A percentile compares a stretch with the other conserved stretches of the same genome.
phyloP scores from a whole-genome alignment of 2,329 filamentous ascomycete genomes.

The Claviceps digitariae region DNA sequence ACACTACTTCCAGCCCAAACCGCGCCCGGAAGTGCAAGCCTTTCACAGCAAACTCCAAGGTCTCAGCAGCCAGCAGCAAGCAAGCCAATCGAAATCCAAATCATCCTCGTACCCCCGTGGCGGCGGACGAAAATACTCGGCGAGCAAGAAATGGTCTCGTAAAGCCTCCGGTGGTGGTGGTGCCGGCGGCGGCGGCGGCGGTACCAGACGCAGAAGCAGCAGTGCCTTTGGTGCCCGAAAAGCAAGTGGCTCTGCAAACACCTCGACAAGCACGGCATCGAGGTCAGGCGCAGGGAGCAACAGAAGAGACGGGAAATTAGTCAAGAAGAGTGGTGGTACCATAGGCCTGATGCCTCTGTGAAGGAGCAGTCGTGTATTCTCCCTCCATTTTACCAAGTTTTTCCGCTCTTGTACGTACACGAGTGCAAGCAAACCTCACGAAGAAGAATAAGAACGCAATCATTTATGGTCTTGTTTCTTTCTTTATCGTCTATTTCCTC shows the following conservation, averaged over 20 bases:
- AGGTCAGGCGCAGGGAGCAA: slow-evolving; percentile 10
- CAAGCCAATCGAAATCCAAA: slow-evolving; percentile 13
- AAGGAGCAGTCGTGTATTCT: not conserved
- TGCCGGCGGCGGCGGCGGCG: slow-evolving; percentile 9
- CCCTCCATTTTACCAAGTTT: not conserved
- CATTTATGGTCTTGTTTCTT: not conserved
- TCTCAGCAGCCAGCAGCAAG: slow-evolving; percentile 12
- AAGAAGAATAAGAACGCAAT: no score
- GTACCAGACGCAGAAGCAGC: slow-evolving; percentile 17
- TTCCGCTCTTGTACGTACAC: not conserved
- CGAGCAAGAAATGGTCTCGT: slow-evolving; percentile 16
- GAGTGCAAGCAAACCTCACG: no score
- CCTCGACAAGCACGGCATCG: slow-evolving; percentile 7
- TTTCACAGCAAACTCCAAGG: slow-evolving; percentile 20
- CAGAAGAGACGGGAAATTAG: slow-evolving; percentile 17
- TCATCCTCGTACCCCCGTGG: slow-evolving; percentile 14
- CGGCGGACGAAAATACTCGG: slow-evolving; percentile 15
- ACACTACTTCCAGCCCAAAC: slow-evolving; percentile 29
- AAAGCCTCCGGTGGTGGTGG: slow-evolving; percentile 11
- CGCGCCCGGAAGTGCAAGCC: slow-evolving; percentile 19
- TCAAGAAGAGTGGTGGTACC: slow-evolving; percentile 20
- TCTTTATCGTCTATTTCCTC: no score
- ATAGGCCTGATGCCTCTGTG: slow-evolving; percentile 27
- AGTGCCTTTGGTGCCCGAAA: slow-evolving; percentile 12
- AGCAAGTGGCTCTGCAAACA: slow-evolving; percentile 17